Base-by-base conservation (phyloP, 2,329 filamentous ascomycete species). In the Diaporthe citriasiana region DNA sequence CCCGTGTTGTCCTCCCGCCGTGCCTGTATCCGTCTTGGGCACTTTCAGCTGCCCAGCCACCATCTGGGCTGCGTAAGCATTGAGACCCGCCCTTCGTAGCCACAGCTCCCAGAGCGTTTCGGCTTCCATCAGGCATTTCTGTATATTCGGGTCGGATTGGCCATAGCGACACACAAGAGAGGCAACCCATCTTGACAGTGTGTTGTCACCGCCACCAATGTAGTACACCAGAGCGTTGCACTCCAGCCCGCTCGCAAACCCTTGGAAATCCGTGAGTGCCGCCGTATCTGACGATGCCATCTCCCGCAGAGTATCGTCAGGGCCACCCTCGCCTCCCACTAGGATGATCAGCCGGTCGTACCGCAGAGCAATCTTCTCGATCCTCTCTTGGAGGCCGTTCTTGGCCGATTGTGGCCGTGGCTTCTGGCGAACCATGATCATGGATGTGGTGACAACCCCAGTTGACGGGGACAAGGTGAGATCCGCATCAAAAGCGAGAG, bases 341-440 rank as follows among this genome's bases (percentile, higher is more conserved):
- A 97, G 81, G 1, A 97, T 84, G 1, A 93, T 82, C 0, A 97
- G 84, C 5, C 85, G 85, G 76, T 94, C 92, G 79, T 97, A 96
- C 13, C 91, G 87, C 1, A 79, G 71, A 17, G 90, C 87, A 0
- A 92, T 83, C 10, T 80, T 82, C 4, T 82, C 79, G 13, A 96
- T 83, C 2, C 88, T 86, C 68, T 90, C 86, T 50, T 88, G 87
- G 19, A 95, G 84, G 19, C 84, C 83, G 4, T 86, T 83, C 47
- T 83, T 76, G 80, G 0, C 78, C 76, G 12, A 81, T 84, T 82
- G 81, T 0, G 94, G 94, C 0, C 95, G 85, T 3, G 92, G 86
- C 63, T 87, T 89, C 78, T 98, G 95, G 56, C 92, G 93, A 35
- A 93, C 87, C 76, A 92, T 91, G 75, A 95, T 90, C 7, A 95